phyloP scores from a whole-genome alignment of 345 rosid genomes.

The Eutrema japonicum region DNA sequence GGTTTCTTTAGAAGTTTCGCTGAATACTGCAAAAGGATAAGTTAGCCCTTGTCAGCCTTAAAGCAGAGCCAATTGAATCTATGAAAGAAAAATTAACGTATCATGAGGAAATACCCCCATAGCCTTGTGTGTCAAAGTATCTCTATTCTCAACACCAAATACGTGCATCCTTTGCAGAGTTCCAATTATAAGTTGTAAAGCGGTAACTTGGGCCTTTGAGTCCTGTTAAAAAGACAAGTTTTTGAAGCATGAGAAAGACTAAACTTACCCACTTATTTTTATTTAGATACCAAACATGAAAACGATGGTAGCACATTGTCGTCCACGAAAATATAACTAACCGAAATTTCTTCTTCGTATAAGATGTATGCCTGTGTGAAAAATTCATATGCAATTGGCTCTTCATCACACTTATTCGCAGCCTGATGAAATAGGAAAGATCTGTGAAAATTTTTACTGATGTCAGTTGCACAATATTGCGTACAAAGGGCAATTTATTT shows the following conservation, averaged over 20 bases:
- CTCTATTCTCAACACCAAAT: constrained; percentile 97
- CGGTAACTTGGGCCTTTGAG: constrained; percentile 94
- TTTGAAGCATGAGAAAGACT: constrained; percentile 21
- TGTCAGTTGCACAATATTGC: constrained; percentile 11
- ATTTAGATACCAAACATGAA: not conserved
- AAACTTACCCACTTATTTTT: constrained; percentile 15
- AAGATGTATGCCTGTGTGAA: constrained; percentile 99
- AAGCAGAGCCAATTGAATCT: constrained; percentile 24
- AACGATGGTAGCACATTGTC: not conserved
- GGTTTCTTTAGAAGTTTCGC: constrained; percentile 98
- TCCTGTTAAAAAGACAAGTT: constrained; percentile 58
- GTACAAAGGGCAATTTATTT: constrained; percentile 26
- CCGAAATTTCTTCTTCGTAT: constrained; percentile 96
- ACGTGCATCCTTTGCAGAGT: constrained; percentile 98
- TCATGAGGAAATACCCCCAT: constrained; percentile 71
- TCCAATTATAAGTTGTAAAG: constrained; percentile 86
- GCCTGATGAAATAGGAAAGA: constrained; percentile 58
- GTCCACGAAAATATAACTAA: constrained; percentile 51
- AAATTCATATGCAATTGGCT: constrained; percentile 96
- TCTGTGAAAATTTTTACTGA: constrained; percentile 26
- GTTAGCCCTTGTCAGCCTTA: constrained; percentile 34
- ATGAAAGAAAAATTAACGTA: constrained; percentile 15
- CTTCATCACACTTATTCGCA: constrained; percentile 93
- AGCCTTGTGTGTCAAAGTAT: constrained; percentile 94
- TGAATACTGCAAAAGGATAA: constrained; percentile 70